Conservation (phyloP, 192 early-diverging fungal species). For the Thamnidium elegans region DNA sequence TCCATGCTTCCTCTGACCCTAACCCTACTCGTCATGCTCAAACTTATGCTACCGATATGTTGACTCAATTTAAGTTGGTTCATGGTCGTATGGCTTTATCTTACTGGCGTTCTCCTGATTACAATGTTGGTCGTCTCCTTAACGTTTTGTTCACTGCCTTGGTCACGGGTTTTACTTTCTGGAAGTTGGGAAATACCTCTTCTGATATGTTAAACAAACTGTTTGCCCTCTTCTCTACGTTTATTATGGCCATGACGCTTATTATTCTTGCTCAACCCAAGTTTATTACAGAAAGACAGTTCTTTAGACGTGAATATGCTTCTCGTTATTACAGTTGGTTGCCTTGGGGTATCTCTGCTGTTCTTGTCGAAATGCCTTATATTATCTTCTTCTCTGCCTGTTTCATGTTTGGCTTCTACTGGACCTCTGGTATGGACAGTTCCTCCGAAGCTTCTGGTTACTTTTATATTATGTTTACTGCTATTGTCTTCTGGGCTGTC, state of each 20-base stretch:
- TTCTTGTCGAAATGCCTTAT: slow-evolving; percentile 71
- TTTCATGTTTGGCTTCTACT: slow-evolving; percentile 77
- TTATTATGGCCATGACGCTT: slow-evolving; percentile 63
- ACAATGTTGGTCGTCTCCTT: slow-evolving; percentile 72
- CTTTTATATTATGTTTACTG: slow-evolving; percentile 61
- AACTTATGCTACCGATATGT: slow-evolving; percentile 46
- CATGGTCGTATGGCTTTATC: slow-evolving; percentile 58
- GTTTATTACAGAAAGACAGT: slow-evolving; percentile 64
- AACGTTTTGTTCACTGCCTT: slow-evolving; percentile 58
- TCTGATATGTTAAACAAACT: slow-evolving; percentile 64
- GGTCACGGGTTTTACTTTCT: slow-evolving; percentile 74
- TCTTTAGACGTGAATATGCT: slow-evolving; percentile 64
- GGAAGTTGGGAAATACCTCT: slow-evolving; percentile 51
- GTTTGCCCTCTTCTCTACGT: slow-evolving; percentile 69
- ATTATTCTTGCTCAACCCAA: slow-evolving; percentile 70
- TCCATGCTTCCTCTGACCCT: slow-evolving; percentile 38
- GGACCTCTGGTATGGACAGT: slow-evolving; percentile 61
- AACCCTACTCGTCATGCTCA: slow-evolving; percentile 29
- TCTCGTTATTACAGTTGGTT: slow-evolving; percentile 67
- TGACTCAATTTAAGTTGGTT: slow-evolving; percentile 58
- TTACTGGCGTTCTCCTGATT: slow-evolving; percentile 73
- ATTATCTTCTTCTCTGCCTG: slow-evolving; percentile 55
- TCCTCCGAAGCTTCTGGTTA: slow-evolving; percentile 50
- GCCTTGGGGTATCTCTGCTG: slow-evolving; percentile 60
- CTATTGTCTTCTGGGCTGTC: slow-evolving; percentile 64